A percentile compares a stretch with the other conserved stretches of the same genome.
Conservation (phyloP, 495 filamentous ascomycete species). For the Trichoderma asperelloides region DNA sequence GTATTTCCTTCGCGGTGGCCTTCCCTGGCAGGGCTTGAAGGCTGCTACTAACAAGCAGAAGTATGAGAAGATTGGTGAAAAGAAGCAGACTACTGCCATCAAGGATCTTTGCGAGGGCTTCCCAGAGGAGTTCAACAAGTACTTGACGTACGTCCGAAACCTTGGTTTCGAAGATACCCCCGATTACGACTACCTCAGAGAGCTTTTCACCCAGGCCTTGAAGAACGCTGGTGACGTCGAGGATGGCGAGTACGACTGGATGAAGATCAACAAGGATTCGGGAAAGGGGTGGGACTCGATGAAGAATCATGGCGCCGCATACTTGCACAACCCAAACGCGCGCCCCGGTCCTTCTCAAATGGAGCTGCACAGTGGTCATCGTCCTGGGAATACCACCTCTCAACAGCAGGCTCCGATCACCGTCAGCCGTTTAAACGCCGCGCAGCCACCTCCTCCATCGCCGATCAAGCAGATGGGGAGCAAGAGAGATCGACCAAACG, state of each 20-base stretch:
- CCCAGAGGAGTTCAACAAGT: constrained; percentile 97
- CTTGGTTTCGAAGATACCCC: constrained; percentile 97
- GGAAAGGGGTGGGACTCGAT: constrained; percentile 74
- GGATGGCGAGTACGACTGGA: constrained; percentile 99
- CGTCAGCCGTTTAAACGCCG: constrained; percentile 92
- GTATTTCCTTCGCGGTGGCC: constrained; percentile 94
- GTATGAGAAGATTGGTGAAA: constrained; percentile 99
- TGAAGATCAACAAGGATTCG: constrained; percentile 89
- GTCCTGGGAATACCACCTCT: constrained; percentile 49
- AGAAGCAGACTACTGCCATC: constrained; percentile 96
- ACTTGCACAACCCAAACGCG: constrained; percentile 65
- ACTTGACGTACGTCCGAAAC: constrained; percentile 93
- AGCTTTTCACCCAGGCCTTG: constrained; percentile 92
- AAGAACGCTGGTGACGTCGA: constrained; percentile 92
- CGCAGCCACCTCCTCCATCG: constrained; percentile 82
- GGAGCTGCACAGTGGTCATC: constrained; percentile 60
- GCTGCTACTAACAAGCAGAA: constrained; percentile 99
- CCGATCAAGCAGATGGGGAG: constrained; percentile 65
- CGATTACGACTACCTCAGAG: constrained; percentile 96
- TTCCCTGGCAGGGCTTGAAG: constrained; percentile 98
- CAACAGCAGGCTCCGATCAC: constrained; percentile 57
- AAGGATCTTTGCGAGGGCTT: constrained; percentile 96
- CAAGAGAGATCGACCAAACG: constrained; percentile 81
- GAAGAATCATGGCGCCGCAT: constrained; percentile 68
- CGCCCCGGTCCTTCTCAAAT: constrained; percentile 67